These are phyloP conservation scores for Corallochytrium limacisporum DNA, from an alignment of 78 protist species.

Conservation along the genomic window DNA sequence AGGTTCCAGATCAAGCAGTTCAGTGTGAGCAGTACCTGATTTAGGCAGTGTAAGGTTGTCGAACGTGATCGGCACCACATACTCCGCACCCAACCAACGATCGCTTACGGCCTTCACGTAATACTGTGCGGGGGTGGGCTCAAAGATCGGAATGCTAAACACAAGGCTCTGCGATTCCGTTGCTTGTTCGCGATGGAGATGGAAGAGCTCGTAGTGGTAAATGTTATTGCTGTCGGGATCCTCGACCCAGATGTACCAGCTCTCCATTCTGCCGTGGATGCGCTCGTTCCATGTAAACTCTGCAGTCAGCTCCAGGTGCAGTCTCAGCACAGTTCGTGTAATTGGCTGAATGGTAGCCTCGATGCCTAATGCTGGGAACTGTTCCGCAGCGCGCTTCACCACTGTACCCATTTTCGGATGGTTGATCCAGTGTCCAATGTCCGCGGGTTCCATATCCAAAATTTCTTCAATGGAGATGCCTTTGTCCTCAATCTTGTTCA, in stretches of 20 bases:
- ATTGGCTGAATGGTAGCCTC: conserved; percentile 65
- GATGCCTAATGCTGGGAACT: conserved; percentile 65
- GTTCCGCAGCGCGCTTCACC: conserved; percentile 19
- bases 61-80: conserved; percentile 45
- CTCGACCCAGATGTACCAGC: conserved; percentile 71
- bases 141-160: conserved; percentile 71
- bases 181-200: conserved; percentile 33
- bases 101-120: conserved; percentile 63
- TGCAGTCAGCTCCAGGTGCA: conserved; percentile 40
- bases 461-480: conserved; percentile 25
- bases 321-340: conserved; percentile 75
- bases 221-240: conserved; percentile 42
- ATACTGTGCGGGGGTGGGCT: conserved; percentile 85
- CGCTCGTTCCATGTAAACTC: conserved; percentile 40
- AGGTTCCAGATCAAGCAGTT: conserved; percentile 81
- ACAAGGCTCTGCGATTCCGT: conserved; percentile 16
- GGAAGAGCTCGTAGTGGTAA: conserved; percentile 69
- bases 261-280: conserved; percentile 54
- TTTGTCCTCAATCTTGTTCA: not conserved
- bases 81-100: conserved; percentile 82
- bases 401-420: conserved; percentile 23
- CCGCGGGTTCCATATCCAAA: conserved; percentile 53
- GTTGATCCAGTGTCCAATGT: conserved; percentile 55
- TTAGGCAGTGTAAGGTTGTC: conserved; percentile 73
- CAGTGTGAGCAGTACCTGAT: conserved; percentile 74